A percentile compares a stretch with the other conserved stretches of the same genome.
phyloP scores from a whole-genome alignment of 2,329 filamentous ascomycete genomes.

The Paecilomyces sp. region DNA sequence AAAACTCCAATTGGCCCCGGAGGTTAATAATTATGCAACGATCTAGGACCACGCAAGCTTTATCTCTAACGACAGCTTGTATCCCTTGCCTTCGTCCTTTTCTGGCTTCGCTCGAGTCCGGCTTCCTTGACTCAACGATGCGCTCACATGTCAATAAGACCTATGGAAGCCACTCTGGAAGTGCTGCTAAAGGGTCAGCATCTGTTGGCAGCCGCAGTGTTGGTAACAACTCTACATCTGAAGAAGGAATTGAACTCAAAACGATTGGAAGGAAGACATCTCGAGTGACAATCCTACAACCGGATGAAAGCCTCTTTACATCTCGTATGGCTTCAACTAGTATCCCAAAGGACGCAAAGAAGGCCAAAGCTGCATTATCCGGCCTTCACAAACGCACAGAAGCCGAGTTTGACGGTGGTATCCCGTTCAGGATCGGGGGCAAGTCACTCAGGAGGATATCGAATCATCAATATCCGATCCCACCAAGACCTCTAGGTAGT shows the following conservation, averaged over 20 bases:
- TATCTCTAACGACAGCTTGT: background rate
- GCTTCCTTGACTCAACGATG: background rate
- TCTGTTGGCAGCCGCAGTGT: background rate
- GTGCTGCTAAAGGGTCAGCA: background rate
- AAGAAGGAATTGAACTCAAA: background rate
- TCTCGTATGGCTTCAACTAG: background rate
- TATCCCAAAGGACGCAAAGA: background rate
- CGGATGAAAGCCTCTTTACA: background rate
- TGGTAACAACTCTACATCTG: background rate
- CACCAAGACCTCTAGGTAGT: background rate
- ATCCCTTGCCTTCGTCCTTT: background rate
- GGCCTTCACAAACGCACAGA: background rate
- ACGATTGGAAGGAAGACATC: background rate
- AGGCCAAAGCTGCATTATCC: background rate
- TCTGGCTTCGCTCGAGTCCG: background rate
- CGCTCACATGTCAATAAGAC: background rate
- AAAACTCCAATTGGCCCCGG: background rate
- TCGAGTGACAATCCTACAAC: background rate
- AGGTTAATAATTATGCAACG: background rate
- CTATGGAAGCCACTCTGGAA: background rate
- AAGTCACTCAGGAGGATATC: background rate
- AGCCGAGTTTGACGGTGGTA: background rate
- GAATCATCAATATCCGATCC: background rate
- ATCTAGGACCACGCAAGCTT: background rate
- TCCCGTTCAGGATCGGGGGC: background rate